Conservation (phyloP, 306 rosid species). For the Dryas drummondii region DNA sequence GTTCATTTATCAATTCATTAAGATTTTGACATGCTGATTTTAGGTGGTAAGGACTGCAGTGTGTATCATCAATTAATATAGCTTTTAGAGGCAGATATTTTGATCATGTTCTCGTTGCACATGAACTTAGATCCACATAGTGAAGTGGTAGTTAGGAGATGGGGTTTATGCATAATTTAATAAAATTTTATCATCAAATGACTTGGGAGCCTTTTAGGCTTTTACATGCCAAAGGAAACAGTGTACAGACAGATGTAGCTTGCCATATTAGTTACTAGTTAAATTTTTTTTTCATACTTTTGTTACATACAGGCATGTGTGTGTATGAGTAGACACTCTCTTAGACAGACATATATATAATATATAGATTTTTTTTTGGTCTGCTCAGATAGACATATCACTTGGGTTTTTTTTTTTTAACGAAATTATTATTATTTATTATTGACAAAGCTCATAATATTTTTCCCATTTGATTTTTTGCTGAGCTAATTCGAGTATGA, state of each 20-base stretch:
- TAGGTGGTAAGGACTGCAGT: not conserved
- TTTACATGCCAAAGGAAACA: not conserved
- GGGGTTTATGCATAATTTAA: not conserved
- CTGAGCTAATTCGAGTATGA: slow-evolving; percentile 9
- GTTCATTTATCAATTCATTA: not conserved
- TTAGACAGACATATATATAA: not conserved
- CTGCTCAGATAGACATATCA: not conserved
- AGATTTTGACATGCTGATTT: not conserved
- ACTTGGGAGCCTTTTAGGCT: not conserved
- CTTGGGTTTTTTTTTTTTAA: not conserved
- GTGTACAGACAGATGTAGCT: not conserved
- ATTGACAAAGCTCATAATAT: not conserved
- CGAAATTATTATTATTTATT: not conserved
- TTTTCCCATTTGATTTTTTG: not conserved
- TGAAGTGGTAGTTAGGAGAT: not conserved
- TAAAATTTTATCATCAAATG: not conserved
- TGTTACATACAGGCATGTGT: not conserved
- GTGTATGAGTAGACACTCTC: too few species aligned
- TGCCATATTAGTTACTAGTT: not conserved
- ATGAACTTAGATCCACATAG: not conserved
- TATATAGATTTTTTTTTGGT: too few species aligned
- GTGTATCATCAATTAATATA: not conserved
- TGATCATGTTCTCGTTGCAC: not conserved
- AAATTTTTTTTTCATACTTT: not conserved
- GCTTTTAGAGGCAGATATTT: not conserved